These are phyloP conservation scores for Geranium rotundifolium DNA, from an alignment of 345 rosid genomes.

Conservation along the genomic window DNA sequence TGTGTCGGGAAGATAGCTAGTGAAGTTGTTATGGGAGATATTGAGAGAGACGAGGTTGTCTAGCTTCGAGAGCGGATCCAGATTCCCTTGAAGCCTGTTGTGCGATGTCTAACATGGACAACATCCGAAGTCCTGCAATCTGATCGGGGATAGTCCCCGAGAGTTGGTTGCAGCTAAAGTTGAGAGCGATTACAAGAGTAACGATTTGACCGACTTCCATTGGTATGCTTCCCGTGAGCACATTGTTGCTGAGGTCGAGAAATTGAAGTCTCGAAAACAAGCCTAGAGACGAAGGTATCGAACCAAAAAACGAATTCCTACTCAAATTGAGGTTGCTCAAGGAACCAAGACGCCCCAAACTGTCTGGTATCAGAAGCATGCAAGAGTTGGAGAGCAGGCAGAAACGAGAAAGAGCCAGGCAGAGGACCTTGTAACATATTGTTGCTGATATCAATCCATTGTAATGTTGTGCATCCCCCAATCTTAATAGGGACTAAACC, in stretches of 20 bases:
- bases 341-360: conserved; percentile 60
- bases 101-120: conserved; percentile 73
- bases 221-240: conserved; percentile 62
- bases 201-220: conserved; percentile 51
- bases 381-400: conserved; percentile 64
- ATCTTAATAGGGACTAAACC: conserved; percentile 66
- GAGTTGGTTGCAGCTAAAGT: conserved; percentile 71
- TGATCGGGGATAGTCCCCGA: conserved; percentile 63
- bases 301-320: conserved; percentile 57
- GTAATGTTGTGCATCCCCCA: conserved; percentile 55
- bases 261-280: conserved; percentile 69
- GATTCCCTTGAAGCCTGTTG: conserved; percentile 63
- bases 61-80: conserved; percentile 44
- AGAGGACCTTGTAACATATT: conserved; percentile 60
- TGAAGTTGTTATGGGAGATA: conserved; percentile 70
- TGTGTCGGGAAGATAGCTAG: conserved; percentile 80
- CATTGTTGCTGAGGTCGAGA: conserved; percentile 81
- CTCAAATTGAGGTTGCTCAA: conserved; percentile 57
- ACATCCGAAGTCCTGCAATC: conserved; percentile 67
- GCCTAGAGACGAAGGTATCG: conserved; percentile 59
- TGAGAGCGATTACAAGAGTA: conserved; percentile 82
- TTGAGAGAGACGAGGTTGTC: conserved; percentile 78
- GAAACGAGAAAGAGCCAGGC: conserved; percentile 45
- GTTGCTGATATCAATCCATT: conserved; percentile 76
- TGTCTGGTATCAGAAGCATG: conserved; percentile 65